phyloP scores from a whole-genome alignment of 306 rosid species.

The Rubus idaeus region DNA sequence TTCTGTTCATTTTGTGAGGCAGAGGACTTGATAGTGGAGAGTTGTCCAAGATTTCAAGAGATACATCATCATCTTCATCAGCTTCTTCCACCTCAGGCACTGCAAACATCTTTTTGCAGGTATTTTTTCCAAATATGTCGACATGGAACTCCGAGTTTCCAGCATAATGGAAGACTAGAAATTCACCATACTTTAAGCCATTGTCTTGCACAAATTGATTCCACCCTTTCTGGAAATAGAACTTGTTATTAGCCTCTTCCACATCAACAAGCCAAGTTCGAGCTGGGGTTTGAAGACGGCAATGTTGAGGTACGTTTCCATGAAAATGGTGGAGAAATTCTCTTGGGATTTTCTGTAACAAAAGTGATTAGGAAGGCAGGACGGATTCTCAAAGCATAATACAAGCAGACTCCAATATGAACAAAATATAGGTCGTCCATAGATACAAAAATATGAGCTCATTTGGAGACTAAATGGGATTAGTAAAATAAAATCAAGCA shows the following conservation, averaged over 20 bases:
- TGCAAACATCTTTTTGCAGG: not conserved
- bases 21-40: not conserved
- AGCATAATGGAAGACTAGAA: conserved; percentile 27
- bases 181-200: conserved; percentile 15
- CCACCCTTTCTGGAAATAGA: conserved; percentile 16
- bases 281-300: not conserved
- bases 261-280: not conserved
- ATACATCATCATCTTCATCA: not conserved
- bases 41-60: not conserved
- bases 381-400: not conserved
- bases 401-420: not conserved
- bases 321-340: not conserved
- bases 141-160: conserved; percentile 25
- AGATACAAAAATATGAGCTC: not conserved
- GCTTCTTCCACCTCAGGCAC: not conserved
- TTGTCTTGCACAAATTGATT: not conserved
- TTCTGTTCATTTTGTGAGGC: not conserved
- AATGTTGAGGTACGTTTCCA: not conserved
- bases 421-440: not conserved
- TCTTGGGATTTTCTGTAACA: conserved; percentile 5
- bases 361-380: not conserved
- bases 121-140: conserved; percentile 20
- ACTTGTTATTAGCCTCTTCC: not conserved
- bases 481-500: not conserved
- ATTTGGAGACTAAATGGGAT: not conserved